phyloP scores from a whole-genome alignment of 208 protist genomes.

The Acanthamoeba polyphaga region DNA sequence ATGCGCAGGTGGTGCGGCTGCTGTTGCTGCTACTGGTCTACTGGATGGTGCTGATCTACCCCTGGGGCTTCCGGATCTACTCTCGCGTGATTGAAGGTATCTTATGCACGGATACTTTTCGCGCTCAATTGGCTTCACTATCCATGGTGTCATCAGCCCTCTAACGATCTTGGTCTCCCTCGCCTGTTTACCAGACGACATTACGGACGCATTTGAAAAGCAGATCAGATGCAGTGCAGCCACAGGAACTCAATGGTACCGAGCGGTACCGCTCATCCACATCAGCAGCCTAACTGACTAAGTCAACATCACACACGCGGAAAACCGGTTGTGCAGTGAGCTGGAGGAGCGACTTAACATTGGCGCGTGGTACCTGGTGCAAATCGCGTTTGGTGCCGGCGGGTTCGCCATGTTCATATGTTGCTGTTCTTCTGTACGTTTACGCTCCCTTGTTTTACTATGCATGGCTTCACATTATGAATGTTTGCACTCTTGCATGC shows the following conservation, averaged over 20 bases:
- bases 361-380: slow-evolving; percentile 18
- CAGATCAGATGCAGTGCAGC: slow-evolving; percentile 39
- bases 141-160: background rate
- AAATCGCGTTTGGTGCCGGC: background rate
- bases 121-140: background rate
- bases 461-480: background rate
- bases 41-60: slow-evolving; percentile 28
- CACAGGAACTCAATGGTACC: slow-evolving; percentile 16
- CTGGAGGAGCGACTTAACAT: slow-evolving; percentile 38
- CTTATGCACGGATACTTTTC: no score
- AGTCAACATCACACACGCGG: background rate
- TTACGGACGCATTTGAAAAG: slow-evolving; percentile 20
- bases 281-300: background rate
- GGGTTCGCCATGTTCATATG: background rate
- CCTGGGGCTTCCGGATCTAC: slow-evolving; percentile 64
- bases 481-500: background rate
- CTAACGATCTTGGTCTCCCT: background rate
- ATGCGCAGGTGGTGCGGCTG: slow-evolving; percentile 3
- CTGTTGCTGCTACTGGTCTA: slow-evolving; percentile 2
- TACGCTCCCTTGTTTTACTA: background rate
- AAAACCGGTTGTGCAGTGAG: slow-evolving; percentile 1
- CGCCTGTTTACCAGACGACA: background rate
- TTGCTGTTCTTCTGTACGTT: background rate
- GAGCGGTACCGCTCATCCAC: background rate
- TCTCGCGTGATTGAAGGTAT: slow-evolving; percentile 11